Percentiles rank a stretch among this genome's conserved stretches.
phyloP scores from a whole-genome alignment of 495 filamentous ascomycete genomes.

The Astrothelium macrocarpum region DNA sequence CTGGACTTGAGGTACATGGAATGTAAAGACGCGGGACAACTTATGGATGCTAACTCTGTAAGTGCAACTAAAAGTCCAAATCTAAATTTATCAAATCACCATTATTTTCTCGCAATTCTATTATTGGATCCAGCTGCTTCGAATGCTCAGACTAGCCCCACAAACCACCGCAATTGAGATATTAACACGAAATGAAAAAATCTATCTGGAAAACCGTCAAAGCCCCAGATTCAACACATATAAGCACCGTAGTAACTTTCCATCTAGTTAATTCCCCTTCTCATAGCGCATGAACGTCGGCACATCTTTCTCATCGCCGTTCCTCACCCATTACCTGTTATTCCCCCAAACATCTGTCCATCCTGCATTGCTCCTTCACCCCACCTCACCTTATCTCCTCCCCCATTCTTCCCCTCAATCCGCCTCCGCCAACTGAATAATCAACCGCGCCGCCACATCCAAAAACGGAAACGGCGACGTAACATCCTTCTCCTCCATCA shows the following conservation, averaged over 20 bases:
- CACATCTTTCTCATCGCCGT: neutral
- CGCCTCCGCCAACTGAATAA: conserved; percentile 66
- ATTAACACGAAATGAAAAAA: neutral
- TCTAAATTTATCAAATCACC: neutral
- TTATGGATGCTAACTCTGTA: too few relatives aligned
- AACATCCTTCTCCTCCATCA: conserved; percentile 57
- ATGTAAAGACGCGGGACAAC: too few relatives aligned
- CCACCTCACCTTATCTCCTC: neutral
- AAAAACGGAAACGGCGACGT: conserved; percentile 70
- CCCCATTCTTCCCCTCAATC: conserved; percentile 20
- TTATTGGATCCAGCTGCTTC: neutral
- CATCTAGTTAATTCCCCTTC: neutral
- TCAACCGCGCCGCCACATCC: conserved; percentile 61
- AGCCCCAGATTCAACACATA: neutral
- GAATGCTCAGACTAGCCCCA: neutral
- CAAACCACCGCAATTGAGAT: neutral
- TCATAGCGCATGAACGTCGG: neutral
- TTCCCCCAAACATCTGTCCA: neutral
- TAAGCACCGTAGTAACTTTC: neutral
- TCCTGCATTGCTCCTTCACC: neutral
- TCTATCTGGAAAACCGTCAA: neutral
- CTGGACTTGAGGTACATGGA: too few relatives aligned
- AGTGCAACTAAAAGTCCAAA: too few relatives aligned
- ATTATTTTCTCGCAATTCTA: neutral
- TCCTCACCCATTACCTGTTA: too few relatives aligned